These are phyloP conservation scores for Curvularia sp. DNA, from an alignment of 2,329 filamentous ascomycete genomes.

Conservation along the genomic window DNA sequence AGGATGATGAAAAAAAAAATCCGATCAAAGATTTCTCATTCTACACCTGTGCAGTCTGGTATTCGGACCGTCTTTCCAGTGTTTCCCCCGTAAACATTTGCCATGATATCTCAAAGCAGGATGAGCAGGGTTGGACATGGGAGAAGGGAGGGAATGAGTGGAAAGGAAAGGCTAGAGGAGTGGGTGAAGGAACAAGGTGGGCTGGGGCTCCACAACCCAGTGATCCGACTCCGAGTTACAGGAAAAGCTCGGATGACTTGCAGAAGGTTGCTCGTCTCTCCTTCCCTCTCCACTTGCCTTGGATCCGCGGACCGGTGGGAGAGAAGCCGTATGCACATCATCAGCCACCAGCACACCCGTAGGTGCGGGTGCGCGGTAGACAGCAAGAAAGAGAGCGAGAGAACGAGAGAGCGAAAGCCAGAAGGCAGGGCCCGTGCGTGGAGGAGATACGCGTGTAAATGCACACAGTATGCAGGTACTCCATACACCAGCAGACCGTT, in stretches of 20 bases:
- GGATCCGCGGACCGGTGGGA: not conserved
- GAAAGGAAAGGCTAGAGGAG: not conserved
- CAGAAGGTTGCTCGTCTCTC: not conserved
- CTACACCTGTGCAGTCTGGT: not conserved
- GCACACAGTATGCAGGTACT: not conserved
- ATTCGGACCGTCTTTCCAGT: constrained; percentile 6
- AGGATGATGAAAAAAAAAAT: not conserved
- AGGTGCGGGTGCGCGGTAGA: not conserved
- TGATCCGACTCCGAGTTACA: constrained; percentile 1
- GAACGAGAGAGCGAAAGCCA: not conserved
- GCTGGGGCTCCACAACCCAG: constrained; percentile 4
- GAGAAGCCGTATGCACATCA: constrained; percentile 4
- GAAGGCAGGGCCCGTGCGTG: not conserved
- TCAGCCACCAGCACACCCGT: not conserved
- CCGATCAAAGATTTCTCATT: not conserved
- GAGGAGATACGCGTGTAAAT: not conserved
- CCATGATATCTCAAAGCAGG: not conserved
- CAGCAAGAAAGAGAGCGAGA: not conserved
- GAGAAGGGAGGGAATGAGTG: not conserved
- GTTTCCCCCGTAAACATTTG: not conserved
- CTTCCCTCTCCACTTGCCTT: constrained; percentile 4
- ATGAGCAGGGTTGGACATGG: not conserved
- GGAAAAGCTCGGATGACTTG: constrained; percentile 4
- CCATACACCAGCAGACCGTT: not conserved
- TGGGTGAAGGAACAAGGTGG: not conserved